phyloP scores from a whole-genome alignment of 2,329 filamentous ascomycete species.

The Pseudogymnoascus sp. region DNA sequence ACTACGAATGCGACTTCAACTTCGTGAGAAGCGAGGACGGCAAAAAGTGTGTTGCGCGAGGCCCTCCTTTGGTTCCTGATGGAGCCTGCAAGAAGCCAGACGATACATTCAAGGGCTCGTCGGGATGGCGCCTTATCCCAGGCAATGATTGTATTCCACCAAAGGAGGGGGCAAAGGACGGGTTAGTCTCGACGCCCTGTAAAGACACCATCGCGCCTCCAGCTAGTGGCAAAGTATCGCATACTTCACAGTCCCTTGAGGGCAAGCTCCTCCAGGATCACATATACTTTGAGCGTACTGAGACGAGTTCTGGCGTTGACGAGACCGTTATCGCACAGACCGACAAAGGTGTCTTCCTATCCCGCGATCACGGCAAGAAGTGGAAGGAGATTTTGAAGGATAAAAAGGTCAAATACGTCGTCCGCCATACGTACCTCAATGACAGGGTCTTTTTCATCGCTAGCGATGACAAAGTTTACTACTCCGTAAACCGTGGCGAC shows the following conservation, averaged over 20 bases:
- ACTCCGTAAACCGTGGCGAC: constrained; percentile 72
- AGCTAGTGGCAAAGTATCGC: constrained; percentile 58
- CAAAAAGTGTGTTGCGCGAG: constrained; percentile 60
- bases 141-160: constrained; percentile 61
- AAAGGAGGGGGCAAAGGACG: constrained; percentile 58
- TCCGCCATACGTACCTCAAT: constrained; percentile 72
- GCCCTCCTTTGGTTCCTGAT: constrained; percentile 57
- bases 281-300: constrained; percentile 72
- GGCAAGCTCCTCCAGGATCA: constrained; percentile 47
- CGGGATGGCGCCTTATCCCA: constrained; percentile 87
- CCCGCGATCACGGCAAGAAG: constrained; percentile 78
- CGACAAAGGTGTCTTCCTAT: constrained; percentile 53
- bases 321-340: constrained; percentile 60
- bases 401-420: constrained; percentile 61
- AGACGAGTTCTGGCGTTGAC: constrained; percentile 54
- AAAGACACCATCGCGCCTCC: constrained; percentile 50
- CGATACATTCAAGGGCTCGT: constrained; percentile 74
- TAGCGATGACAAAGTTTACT: constrained; percentile 56
- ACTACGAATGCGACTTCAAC: constrained; percentile 97
- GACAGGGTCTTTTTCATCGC: constrained; percentile 86
- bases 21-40: constrained; percentile 63
- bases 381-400: constrained; percentile 68
- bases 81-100: constrained; percentile 62
- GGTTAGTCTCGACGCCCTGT: constrained; percentile 69
- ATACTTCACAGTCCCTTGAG: constrained; percentile 55